Base-by-base conservation (phyloP, 768 basidiomycete genomes). In the Pholiota conissans region DNA sequence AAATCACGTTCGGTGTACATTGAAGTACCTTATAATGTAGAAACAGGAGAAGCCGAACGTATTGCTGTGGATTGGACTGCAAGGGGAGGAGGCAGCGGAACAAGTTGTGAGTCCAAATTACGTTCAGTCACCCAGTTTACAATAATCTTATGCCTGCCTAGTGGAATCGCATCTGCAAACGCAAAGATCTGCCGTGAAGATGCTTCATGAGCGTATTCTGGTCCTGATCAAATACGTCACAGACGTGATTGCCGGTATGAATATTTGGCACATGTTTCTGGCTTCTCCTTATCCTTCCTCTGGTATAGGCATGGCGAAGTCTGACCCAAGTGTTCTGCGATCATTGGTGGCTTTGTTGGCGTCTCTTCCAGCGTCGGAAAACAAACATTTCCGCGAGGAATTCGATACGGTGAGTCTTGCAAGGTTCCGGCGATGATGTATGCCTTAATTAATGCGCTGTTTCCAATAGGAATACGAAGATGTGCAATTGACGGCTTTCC, bases 401-500 rank as follows among this genome's bases (percentile, higher is more conserved):
- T 96, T 97, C 63, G 81, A 91, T 56, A 95, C 89, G 1, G 95
- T 94, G 64, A 46, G 83, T 69, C 35, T 34, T n/a, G n/a, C n/a
- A n/a, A n/a, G n/a, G n/a, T n/a, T n/a, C n/a, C n/a, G n/a, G n/a
- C n/a, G n/a, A n/a, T n/a, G n/a, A n/a, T n/a, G n/a, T n/a, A n/a
- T n/a, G n/a, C n/a, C n/a, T n/a, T n/a, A n/a, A n/a, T n/a, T n/a
- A n/a, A n/a, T n/a, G n/a, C n/a, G n/a, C n/a, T n/a, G n/a, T n/a
- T n/a, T n/a, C n/a, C n/a, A n/a, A n/a, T 52, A 97, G 94, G 96
- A 99, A 83, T 93, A 95, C 72, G 90, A 90, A 66, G 95, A 99
- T 69, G 94, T 96, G 14, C 93, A 97, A 59, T 76, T 99, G 27
- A 97, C 94, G 1, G 87, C 90, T 8, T 92, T 93, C 73, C 78